Evolutionary conservation across 306 rosid genomes (phyloP), one percentile per base, ranked within the genome.

Genomic region (Vigna radiata): DNA sequence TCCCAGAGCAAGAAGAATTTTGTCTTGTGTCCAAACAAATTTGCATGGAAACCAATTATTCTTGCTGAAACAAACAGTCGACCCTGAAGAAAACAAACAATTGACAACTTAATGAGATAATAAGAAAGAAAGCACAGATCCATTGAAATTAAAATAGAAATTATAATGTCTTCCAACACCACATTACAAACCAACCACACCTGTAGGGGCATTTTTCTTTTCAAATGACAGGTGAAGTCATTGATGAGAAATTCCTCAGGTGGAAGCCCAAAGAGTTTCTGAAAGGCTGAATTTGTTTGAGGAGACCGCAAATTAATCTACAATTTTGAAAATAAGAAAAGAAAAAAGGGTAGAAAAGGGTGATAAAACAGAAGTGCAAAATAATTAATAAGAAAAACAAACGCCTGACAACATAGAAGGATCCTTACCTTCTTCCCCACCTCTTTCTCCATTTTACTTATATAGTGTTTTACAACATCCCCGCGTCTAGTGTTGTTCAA

Each of bases 391-490:
- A 48, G 44, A 23, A 62, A 74, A 29, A 80, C 10, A 79, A 76
- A 23, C 17, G 29, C 50, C 21, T 25, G 49, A 67, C 76, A 70
- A 72, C 56, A 62, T 48, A 72, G 85, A 46, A 41, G 49, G 65
- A 73, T 55, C 31, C 63, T 6, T 87, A 96, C 99, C 98, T 96
- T 96, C 84, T 89, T 96, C 60, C 99, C 99, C 63, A 96, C 97
- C 82, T 92, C 96, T 87, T 96, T 96, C 89, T 96, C 99, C 99
- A 96, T 92, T 88, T 86, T 96, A 86, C 88, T 91, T 48, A 96
- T 66, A 77, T 90, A 95, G 53, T 89, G 89, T 79, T 89, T 86
- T 76, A 79, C 93, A 70, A 87, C 91, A 49, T 91, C 84, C 64
- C 94, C 88, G 70, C 94, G 90, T 87, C 89, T 81, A 56, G 90